Evolutionary conservation across 2,329 filamentous ascomycete genomes (phyloP), one percentile per base, ranked within the genome.

Genomic region (Apiospora pterosperma): DNA sequence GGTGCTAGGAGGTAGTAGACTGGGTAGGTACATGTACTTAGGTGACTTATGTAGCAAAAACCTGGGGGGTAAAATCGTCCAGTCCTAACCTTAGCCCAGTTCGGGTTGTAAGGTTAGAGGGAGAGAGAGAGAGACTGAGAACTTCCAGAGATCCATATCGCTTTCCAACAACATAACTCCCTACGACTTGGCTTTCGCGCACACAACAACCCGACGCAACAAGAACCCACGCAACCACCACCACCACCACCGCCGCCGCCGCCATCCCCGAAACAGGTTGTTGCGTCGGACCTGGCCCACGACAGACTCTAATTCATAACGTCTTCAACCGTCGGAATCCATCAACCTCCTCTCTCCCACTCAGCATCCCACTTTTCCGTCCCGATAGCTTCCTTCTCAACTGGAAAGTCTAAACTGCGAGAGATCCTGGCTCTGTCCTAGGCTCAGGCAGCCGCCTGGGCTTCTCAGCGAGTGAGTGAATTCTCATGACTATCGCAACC

Each of bases 381-480:
- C 48, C 48, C 48, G 48, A 55, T 55, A 66, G 65, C 44, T 58
- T 52, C 34, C 62, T 38, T 48, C 52, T 39, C 60, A 59, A 39
- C 59, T 63, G 60, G 23, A 61, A 44, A 44, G 48, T 61, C 63
- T 39, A 61, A 65, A 67, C 66, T 67, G 66, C 59, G 67, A 31
- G 69, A 68, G 67, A 64, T 65, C 67, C 63, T 68, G 66, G 71
- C 69, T 72, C 69, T 67, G 70, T 73, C 74, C 59, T 74, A 72
- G 74, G 73, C 71, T 71, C 66, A 62, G 34, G 70, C 72, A 71
- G 73, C 72, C 73, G 72, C 74, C 73, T 74, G 72, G 74, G 72
- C 71, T 74, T 64, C 61, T 62, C 39, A 36, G 42, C 60, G 60
- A 63, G 69, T 71, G 71, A 71, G 74, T 76, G 69, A 72, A 72